Evolutionary conservation across 495 filamentous ascomycete species (phyloP), one percentile per base, ranked within the genome.

Genomic region (Hyaloscypha finlandica): DNA sequence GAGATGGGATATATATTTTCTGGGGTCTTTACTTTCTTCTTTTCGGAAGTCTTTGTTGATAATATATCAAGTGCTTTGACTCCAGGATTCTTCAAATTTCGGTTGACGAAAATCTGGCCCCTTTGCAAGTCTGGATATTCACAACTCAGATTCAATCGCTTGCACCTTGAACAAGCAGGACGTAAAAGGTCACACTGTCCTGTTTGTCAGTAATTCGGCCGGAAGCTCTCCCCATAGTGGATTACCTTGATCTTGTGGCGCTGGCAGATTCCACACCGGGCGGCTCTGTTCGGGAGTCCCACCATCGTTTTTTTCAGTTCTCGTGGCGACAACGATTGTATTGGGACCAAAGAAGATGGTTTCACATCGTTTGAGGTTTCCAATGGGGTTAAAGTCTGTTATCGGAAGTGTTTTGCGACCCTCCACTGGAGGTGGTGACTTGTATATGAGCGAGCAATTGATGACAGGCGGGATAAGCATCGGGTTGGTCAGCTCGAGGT

Each of bases 201-300:
- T 8, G 25, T 25, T 42, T 39, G 12, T 37, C 35, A 37, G 35
- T 8, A 37, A 6, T 8, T 12, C 12, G 35, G 3, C 5, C 8
- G 1, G n/a, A 61, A 20, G 1, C 16, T 19, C 32, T 42, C 19
- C 25, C 51, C 19, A 8, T 6, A n/a, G 51, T 25, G 19, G 39
- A n/a, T 6, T 61, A 61, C 59, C 33, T 61, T 61, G 35, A 61
- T 61, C 33, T 61, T 61, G 16, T 19, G 14, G 19, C 25, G 59
- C 59, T 42, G 37, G 39, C 59, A 39, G 6, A 53, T 20, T 20
- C 19, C 22, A 53, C 51, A 53, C 8, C 51, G 51, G 4, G 19
- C 51, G 8, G 51, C 16, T 5, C 51, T n/a, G 22, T 53, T 53
- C 16, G 51, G 51, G 19, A 53, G 16, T 53, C 51, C 51, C 19